Conservation (phyloP, 306 rosid genomes). For the Acacia crassicarpa region DNA sequence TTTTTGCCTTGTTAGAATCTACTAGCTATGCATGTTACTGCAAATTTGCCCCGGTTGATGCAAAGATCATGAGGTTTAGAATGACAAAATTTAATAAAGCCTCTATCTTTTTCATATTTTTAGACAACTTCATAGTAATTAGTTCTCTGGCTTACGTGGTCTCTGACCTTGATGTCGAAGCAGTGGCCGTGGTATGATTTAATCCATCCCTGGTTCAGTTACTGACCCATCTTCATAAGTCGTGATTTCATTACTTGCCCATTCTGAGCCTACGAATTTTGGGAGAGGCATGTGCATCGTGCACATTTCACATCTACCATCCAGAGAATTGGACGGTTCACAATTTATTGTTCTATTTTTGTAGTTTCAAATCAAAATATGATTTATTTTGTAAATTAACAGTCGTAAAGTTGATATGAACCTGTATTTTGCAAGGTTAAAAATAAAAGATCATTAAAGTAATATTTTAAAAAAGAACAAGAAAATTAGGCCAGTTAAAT, state of each 20-base stretch:
- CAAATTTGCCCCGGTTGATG: conserved; percentile 4
- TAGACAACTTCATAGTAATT: background rate
- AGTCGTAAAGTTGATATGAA: background rate
- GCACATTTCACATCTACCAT: background rate
- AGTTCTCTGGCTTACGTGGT: background rate
- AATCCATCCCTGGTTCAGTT: background rate
- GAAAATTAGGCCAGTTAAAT: background rate
- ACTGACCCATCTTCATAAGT: background rate
- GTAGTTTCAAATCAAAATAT: background rate
- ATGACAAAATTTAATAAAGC: conserved; percentile 5
- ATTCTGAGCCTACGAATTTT: background rate
- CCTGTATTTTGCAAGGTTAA: background rate
- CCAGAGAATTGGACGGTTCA: background rate
- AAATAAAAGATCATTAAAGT: background rate
- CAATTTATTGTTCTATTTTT: background rate
- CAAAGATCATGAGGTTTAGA: conserved; percentile 18
- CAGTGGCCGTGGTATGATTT: background rate
- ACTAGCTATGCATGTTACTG: background rate
- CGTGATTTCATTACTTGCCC: background rate
- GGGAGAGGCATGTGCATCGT: background rate
- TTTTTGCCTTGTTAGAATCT: background rate
- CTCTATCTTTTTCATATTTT: conserved; percentile 8
- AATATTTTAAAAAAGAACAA: background rate
- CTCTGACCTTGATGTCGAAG: conserved; percentile 8
- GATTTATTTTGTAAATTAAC: background rate